Conservation (phyloP, 345 rosid species). For the Gossypium turneri region DNA sequence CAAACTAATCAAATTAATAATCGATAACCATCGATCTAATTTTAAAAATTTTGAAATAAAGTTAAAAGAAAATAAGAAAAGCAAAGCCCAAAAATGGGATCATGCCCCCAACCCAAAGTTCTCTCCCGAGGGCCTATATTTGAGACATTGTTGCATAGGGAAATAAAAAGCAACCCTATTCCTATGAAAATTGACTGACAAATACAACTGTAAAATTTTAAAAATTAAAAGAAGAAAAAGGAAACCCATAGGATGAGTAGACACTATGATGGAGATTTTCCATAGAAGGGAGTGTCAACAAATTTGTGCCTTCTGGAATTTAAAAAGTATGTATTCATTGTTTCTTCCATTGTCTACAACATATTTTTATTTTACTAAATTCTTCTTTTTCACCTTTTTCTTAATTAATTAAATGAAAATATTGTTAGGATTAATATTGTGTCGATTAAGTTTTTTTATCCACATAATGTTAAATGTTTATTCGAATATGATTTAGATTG, state of each 20-base stretch:
- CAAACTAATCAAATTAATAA: too few species aligned
- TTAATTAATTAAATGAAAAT: too few species aligned
- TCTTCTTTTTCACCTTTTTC: too few species aligned
- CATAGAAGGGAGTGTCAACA: slow-evolving; percentile 3
- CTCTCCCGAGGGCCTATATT: slow-evolving; percentile 8
- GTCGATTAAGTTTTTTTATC: too few species aligned
- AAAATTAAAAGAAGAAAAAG: background rate
- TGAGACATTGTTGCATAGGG: slow-evolving; percentile 25
- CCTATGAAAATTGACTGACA: slow-evolving; percentile 24
- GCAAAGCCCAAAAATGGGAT: slow-evolving; percentile 32
- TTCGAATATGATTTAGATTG: too few species aligned
- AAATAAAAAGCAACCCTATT: slow-evolving; percentile 20
- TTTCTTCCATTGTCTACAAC: background rate
- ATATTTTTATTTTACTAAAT: too few species aligned
- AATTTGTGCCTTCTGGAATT: slow-evolving; percentile 6
- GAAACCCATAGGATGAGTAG: background rate
- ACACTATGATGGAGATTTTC: slow-evolving; percentile 18
- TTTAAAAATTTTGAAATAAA: too few species aligned
- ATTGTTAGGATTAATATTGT: too few species aligned
- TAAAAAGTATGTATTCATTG: background rate
- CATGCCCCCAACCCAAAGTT: slow-evolving; percentile 20
- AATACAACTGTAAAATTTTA: background rate
- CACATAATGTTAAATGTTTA: too few species aligned
- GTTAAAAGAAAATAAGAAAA: background rate
- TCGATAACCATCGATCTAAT: fast-evolving